Conservation (phyloP, 371 early-diverging fungal species). For the Mucor indicus region DNA sequence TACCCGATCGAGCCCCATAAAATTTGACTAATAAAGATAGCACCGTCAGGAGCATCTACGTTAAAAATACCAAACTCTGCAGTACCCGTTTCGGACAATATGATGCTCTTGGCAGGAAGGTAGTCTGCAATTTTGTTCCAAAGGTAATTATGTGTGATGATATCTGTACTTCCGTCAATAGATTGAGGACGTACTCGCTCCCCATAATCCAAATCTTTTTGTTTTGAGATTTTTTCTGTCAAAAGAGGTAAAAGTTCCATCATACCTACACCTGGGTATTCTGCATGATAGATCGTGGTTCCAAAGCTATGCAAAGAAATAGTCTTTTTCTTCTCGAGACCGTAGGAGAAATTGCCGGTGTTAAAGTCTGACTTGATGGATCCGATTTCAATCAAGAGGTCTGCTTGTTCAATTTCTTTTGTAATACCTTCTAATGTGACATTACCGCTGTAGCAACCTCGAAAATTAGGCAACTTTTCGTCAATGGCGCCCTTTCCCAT, state of each 20-base stretch:
- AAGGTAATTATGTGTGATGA: slow-evolving; percentile 42
- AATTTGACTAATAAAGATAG: slow-evolving; percentile 35
- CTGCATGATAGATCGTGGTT: slow-evolving; percentile 31
- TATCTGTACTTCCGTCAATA: slow-evolving; percentile 9
- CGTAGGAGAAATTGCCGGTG: slow-evolving; percentile 46
- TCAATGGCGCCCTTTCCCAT: slow-evolving; percentile 49
- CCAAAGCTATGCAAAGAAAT: slow-evolving; percentile 38
- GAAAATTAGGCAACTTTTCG: slow-evolving; percentile 28
- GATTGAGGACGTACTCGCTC: slow-evolving; percentile 2
- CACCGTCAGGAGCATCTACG: slow-evolving; percentile 28
- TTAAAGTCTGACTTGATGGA: slow-evolving; percentile 50
- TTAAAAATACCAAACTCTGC: slow-evolving; percentile 41
- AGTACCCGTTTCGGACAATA: slow-evolving; percentile 54
- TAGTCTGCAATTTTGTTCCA: slow-evolving; percentile 38
- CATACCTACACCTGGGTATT: slow-evolving; percentile 40
- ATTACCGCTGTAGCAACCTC: slow-evolving; percentile 38
- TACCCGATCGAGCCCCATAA: slow-evolving; percentile 49
- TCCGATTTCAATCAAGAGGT: slow-evolving; percentile 46
- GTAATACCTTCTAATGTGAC: slow-evolving; percentile 24
- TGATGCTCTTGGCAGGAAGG: slow-evolving; percentile 29
- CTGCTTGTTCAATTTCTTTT: slow-evolving; percentile 32
- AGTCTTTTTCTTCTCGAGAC: slow-evolving; percentile 24
- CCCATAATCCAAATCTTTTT: slow-evolving; percentile 12
- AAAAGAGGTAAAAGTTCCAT: slow-evolving; percentile 28
- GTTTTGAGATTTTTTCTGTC: slow-evolving; percentile 17